A percentile compares a stretch with the other conserved stretches of the same genome.
phyloP scores from a whole-genome alignment of 345 rosid species.

The Dipteronia sinensis region DNA sequence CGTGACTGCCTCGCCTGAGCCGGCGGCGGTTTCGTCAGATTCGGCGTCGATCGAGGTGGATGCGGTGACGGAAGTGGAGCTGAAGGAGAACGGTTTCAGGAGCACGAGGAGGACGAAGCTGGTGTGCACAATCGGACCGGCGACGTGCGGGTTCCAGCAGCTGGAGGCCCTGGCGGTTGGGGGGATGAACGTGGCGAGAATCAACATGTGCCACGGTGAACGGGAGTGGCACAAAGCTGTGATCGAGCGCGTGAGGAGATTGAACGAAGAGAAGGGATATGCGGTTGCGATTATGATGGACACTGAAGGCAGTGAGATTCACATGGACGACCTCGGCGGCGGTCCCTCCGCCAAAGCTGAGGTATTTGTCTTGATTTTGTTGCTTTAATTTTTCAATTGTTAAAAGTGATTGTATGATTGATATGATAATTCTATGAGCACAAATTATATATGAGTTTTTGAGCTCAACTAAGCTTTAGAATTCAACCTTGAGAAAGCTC shows the following conservation, averaged over 20 bases:
- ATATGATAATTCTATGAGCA: neutral
- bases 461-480: neutral
- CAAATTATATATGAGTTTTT: neutral
- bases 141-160: conserved; percentile 85
- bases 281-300: conserved; percentile 99
- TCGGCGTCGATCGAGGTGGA: conserved; percentile 72
- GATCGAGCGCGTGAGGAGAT: conserved; percentile 74
- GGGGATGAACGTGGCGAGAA: conserved; percentile 97
- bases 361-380: conserved; percentile 36
- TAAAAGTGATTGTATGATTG: neutral
- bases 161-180: conserved; percentile 88
- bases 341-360: conserved; percentile 88
- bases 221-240: conserved; percentile 90
- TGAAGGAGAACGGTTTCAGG: conserved; percentile 99
- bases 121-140: conserved; percentile 94
- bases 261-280: conserved; percentile 93
- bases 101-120: conserved; percentile 98
- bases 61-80: conserved; percentile 83
- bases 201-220: conserved; percentile 97
- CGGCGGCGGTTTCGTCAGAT: conserved; percentile 21
- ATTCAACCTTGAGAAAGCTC: neutral
- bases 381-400: neutral
- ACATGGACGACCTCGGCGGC: conserved; percentile 97
- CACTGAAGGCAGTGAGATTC: conserved; percentile 99
- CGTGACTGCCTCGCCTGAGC: neutral